Evolutionary conservation across 352 stramenopile species (phyloP).

Genomic region (Pythium aristosporum): DNA sequence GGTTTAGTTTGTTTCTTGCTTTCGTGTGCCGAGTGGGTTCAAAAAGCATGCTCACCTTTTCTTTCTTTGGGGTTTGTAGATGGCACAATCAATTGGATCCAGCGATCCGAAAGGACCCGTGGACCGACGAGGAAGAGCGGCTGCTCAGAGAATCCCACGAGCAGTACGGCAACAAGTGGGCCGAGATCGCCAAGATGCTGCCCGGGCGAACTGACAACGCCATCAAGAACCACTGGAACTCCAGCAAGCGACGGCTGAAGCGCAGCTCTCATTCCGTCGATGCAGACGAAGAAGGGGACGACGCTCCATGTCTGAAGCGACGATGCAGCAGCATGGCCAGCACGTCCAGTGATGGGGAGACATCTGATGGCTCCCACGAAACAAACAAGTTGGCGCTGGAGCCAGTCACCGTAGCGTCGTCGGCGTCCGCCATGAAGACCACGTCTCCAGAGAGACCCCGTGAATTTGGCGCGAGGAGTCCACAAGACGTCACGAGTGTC

Average conservation of each 20-base stretch:
- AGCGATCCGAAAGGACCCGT: conserved; percentile 91
- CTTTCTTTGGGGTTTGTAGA: conserved; percentile 24
- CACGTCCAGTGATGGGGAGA: conserved; percentile 24
- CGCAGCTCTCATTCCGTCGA: conserved; percentile 30
- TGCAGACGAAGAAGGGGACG: background rate
- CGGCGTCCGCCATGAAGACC: background rate
- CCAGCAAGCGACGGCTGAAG: conserved; percentile 75
- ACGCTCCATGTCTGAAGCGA: conserved; percentile 9
- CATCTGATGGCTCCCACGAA: background rate
- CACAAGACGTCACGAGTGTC: conserved; percentile 6
- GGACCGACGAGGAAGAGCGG: conserved; percentile 89
- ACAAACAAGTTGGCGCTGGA: background rate
- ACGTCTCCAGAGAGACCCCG: conserved; percentile 1
- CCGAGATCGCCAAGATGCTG: conserved; percentile 88
- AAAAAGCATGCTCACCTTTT: too few species aligned
- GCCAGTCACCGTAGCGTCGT: background rate
- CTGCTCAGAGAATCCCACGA: conserved; percentile 70
- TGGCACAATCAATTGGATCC: conserved; percentile 97
- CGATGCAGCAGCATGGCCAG: conserved; percentile 23
- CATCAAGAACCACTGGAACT: conserved; percentile 94
- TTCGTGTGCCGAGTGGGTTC: conserved; percentile 2
- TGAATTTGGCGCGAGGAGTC: conserved; percentile 6
- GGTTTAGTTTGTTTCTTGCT: background rate
- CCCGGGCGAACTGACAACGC: conserved; percentile 88
- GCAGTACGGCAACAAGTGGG: conserved; percentile 90